Evolutionary conservation across 2,329 filamentous ascomycete genomes (phyloP).

Genomic region (Paraphoma chrysanthemicola): DNA sequence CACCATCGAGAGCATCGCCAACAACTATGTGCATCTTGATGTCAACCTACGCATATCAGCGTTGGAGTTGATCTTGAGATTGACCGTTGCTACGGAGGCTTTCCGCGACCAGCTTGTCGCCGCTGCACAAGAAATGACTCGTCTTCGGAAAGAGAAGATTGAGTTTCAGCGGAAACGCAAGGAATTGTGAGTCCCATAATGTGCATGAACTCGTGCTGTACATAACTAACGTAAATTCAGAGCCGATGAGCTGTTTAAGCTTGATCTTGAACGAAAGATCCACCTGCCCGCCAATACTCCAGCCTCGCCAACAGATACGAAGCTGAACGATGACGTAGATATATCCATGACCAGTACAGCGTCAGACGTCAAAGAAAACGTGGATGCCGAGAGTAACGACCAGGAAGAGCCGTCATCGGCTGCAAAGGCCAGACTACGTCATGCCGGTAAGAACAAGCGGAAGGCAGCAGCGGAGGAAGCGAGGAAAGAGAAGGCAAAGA

Average conservation of each 20-base stretch:
- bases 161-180: conserved; percentile 84
- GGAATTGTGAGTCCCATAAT: conserved; percentile 56
- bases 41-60: conserved; percentile 82
- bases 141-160: conserved; percentile 93
- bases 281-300: conserved; percentile 76
- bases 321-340: conserved; percentile 64
- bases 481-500: conserved; percentile 72
- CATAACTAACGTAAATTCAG: conserved; percentile 51
- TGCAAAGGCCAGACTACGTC: conserved; percentile 62
- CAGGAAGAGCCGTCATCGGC: conserved; percentile 58
- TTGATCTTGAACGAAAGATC: conserved; percentile 77
- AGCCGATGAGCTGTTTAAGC: conserved; percentile 71
- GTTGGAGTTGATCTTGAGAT: conserved; percentile 83
- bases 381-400: conserved; percentile 76
- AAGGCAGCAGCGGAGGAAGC: conserved; percentile 72
- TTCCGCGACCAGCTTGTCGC: conserved; percentile 89
- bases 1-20: conserved; percentile 73
- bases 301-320: conserved; percentile 61
- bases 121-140: conserved; percentile 92
- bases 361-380: conserved; percentile 70
- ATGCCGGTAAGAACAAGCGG: conserved; percentile 72
- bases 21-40: conserved; percentile 77
- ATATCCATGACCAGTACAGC: conserved; percentile 59
- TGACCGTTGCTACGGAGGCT: conserved; percentile 85
- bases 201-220: neutral